phyloP scores from a whole-genome alignment of 2,329 filamentous ascomycete genomes.

The Graphiopsis chlorocephala region DNA sequence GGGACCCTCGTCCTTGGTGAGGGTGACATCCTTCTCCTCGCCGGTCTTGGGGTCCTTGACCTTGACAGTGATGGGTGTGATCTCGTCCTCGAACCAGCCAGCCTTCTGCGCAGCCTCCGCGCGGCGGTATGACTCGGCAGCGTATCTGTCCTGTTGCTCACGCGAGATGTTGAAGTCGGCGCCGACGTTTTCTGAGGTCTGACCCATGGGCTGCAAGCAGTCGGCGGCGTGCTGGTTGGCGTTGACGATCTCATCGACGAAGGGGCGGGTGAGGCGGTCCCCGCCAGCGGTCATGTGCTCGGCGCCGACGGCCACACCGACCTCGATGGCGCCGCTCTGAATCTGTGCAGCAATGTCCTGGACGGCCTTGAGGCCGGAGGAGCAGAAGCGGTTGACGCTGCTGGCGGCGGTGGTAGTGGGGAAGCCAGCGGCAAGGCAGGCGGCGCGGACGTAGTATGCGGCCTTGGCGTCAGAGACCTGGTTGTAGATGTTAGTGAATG shows the following conservation, averaged over 20 bases:
- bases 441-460: slow-evolving; percentile 86
- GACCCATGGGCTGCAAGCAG: slow-evolving; percentile 94
- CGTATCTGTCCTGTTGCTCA: slow-evolving; percentile 78
- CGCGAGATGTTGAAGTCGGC: slow-evolving; percentile 83
- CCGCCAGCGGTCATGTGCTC: slow-evolving; percentile 81
- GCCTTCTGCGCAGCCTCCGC: slow-evolving; percentile 89
- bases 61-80: slow-evolving; percentile 78
- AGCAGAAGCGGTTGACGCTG: slow-evolving; percentile 93
- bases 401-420: slow-evolving; percentile 82
- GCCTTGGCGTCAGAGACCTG: slow-evolving; percentile 81
- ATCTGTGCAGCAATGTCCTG: slow-evolving; percentile 95
- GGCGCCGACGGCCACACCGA: slow-evolving; percentile 83
- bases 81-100: slow-evolving; percentile 91
- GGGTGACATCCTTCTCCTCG: slow-evolving; percentile 70
- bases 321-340: slow-evolving; percentile 71
- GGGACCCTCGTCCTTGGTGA: slow-evolving; percentile 87
- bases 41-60: slow-evolving; percentile 82
- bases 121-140: slow-evolving; percentile 80
- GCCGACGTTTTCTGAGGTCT: slow-evolving; percentile 94
- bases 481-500: slow-evolving; percentile 16
- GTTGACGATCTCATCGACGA: slow-evolving; percentile 71
- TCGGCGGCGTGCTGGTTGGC: slow-evolving; percentile 74
- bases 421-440: slow-evolving; percentile 86
- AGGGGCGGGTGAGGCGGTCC: slow-evolving; percentile 67
- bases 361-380: slow-evolving; percentile 89